These are phyloP conservation scores for Fagopyrum tataricum DNA, from an alignment of 148 eudicot species.

Conservation along the genomic window DNA sequence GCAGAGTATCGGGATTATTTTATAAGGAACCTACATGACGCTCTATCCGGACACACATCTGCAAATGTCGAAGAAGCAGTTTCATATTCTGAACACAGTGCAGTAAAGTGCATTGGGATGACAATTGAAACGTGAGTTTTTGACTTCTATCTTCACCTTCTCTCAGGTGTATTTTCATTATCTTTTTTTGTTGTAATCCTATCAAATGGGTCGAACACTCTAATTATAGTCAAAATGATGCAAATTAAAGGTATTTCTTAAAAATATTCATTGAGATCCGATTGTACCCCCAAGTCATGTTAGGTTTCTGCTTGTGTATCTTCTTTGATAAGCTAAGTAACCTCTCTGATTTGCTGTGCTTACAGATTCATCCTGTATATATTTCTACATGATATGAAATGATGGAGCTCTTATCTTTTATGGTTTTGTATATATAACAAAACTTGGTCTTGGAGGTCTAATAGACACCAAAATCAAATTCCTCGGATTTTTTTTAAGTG, in stretches of 20 bases:
- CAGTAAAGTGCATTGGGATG: constrained; percentile 97
- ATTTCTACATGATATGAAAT: not conserved
- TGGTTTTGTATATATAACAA: not conserved
- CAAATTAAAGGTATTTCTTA: too few relatives aligned
- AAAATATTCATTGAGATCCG: too few relatives aligned
- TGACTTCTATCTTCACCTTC: not conserved
- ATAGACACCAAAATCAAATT: not conserved
- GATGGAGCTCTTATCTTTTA: not conserved
- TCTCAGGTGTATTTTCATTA: not conserved
- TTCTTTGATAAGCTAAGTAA: too few relatives aligned
- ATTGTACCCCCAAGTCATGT: too few relatives aligned
- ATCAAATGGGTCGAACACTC: too few relatives aligned
- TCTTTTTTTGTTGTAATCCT: not conserved
- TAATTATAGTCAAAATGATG: too few relatives aligned
- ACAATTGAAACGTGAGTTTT: constrained; percentile 82
- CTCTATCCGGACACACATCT: constrained; percentile 95
- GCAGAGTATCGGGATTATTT: constrained; percentile 93
- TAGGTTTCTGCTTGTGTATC: too few relatives aligned
- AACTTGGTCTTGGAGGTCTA: not conserved
- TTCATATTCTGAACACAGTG: constrained; percentile 89
- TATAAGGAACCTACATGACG: constrained; percentile 93
- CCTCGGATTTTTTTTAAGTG: not conserved
- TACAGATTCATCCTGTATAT: not conserved
- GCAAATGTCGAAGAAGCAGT: constrained; percentile 98
- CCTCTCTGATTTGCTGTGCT: too few relatives aligned